Conservation (phyloP, 2,329 filamentous ascomycete species). For the Ceratocystis colombiana region DNA sequence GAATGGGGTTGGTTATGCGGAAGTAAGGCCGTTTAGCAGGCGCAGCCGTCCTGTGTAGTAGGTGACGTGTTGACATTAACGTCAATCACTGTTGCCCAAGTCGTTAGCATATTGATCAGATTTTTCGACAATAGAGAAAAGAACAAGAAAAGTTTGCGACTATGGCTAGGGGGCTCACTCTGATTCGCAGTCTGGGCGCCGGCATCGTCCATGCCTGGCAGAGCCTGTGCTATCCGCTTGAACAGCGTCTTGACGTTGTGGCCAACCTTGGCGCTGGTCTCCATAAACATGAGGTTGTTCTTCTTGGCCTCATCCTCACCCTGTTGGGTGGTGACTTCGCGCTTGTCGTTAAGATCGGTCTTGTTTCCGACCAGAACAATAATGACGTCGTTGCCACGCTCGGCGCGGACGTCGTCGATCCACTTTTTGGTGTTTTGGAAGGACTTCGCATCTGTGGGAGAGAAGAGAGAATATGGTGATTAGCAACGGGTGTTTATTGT, state of each 20-base stretch:
- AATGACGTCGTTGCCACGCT: constrained; percentile 96
- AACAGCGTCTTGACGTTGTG: constrained; percentile 98
- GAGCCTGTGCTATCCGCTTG: constrained; percentile 92
- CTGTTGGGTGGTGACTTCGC: constrained; percentile 90
- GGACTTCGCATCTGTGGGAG: constrained; percentile 64
- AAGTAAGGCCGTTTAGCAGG: constrained; percentile 40
- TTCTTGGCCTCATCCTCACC: constrained; percentile 97
- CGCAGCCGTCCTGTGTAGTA: constrained; percentile 62
- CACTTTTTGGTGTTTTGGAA: constrained; percentile 99
- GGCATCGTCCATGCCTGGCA: constrained; percentile 92
- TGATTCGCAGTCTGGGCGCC: constrained; percentile 62
- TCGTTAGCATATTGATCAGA: constrained; percentile 28
- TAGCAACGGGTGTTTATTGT: background rate
- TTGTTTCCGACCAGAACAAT: constrained; percentile 98
- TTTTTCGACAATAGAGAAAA: background rate
- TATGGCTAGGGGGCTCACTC: constrained; percentile 48
- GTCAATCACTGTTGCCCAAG: constrained; percentile 61
- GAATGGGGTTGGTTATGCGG: background rate
- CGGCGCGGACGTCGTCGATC: constrained; percentile 95
- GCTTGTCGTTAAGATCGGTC: constrained; percentile 96
- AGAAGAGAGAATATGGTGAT: too few relatives aligned
- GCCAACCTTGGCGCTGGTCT: constrained; percentile 94
- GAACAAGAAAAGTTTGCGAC: too few relatives aligned
- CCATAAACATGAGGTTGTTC: constrained; percentile 97
- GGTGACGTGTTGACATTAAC: constrained; percentile 71